These are phyloP conservation scores for Collybiopsis confluens DNA, from an alignment of 768 basidiomycete species.

Conservation along the genomic window DNA sequence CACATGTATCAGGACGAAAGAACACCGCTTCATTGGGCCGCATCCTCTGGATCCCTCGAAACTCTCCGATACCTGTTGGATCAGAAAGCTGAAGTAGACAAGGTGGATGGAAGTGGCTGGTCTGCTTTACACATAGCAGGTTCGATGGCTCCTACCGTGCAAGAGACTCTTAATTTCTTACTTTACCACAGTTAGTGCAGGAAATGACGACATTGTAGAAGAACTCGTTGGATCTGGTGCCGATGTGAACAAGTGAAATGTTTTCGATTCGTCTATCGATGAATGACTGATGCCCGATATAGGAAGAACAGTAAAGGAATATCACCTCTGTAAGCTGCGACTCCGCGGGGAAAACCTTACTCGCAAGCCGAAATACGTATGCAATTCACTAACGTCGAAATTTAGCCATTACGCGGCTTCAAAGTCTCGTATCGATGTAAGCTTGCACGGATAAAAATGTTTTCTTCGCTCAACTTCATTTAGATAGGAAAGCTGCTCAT, in stretches of 20 bases:
- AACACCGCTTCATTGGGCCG: conserved; percentile 84
- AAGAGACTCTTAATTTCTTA: conserved; percentile 12
- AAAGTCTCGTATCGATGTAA: conserved; percentile 80
- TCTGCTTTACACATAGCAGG: conserved; percentile 78
- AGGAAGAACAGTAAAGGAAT: conserved; percentile 79
- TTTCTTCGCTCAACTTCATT: conserved; percentile 23
- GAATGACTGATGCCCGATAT: conserved; percentile 16
- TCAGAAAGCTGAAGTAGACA: conserved; percentile 65
- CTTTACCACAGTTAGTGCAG: conserved; percentile 64
- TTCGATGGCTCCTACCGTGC: conserved; percentile 21
- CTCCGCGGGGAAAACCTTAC: neutral
- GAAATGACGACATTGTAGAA: conserved; percentile 67
- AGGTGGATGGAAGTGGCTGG: conserved; percentile 67
- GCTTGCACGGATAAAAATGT: conserved; percentile 18
- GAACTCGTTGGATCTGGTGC: conserved; percentile 82
- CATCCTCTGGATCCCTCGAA: conserved; percentile 67
- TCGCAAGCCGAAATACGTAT: too few relatives aligned
- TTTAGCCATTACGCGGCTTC: conserved; percentile 89
- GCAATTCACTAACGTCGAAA: too few relatives aligned
- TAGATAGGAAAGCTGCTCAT: conserved; percentile 89
- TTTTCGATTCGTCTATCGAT: conserved; percentile 15
- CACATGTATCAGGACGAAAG: conserved; percentile 56
- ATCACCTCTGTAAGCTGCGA: conserved; percentile 66
- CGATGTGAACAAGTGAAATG: conserved; percentile 56
- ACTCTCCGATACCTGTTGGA: conserved; percentile 66